These are phyloP conservation scores for Cutaneotrichosporon sp. DNA, from an alignment of 1,284 basidiomycete species.

Conservation along the genomic window DNA sequence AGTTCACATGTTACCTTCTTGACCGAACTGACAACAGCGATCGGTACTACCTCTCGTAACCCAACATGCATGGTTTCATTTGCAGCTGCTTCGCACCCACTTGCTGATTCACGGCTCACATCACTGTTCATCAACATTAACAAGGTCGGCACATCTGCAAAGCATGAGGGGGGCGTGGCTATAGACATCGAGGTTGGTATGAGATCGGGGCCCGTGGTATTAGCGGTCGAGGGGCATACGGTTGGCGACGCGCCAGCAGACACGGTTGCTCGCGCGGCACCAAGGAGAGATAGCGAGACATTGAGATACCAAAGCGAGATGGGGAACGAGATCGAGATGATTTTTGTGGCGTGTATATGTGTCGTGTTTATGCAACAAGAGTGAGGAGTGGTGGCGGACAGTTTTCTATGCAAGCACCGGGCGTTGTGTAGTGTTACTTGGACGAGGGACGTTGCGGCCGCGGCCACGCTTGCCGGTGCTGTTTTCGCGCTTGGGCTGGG, in stretches of 20 bases:
- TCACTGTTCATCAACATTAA: no score
- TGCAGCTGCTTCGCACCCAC: background rate
- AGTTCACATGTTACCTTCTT: background rate
- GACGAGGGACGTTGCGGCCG: background rate
- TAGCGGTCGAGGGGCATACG: background rate
- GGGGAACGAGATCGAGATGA: background rate
- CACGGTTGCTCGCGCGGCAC: background rate
- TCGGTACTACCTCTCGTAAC: conserved; percentile 13
- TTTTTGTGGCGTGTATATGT: background rate
- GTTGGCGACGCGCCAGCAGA: no score
- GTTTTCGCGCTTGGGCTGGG: conserved; percentile 16
- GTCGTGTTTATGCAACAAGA: background rate
- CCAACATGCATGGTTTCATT: background rate
- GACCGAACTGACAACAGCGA: conserved; percentile 6
- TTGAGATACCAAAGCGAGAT: background rate
- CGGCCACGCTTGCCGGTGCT: conserved; percentile 13
- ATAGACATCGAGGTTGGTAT: no score
- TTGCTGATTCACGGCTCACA: background rate
- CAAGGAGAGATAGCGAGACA: background rate
- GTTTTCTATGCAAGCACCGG: conserved; percentile 5
- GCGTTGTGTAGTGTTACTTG: background rate
- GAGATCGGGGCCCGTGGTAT: background rate
- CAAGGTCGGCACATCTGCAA: no score
- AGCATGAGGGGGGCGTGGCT: no score
- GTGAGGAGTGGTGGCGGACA: background rate